Base-by-base conservation (phyloP, 2,329 filamentous ascomycete genomes). In the Paraconiothyrium sp. region DNA sequence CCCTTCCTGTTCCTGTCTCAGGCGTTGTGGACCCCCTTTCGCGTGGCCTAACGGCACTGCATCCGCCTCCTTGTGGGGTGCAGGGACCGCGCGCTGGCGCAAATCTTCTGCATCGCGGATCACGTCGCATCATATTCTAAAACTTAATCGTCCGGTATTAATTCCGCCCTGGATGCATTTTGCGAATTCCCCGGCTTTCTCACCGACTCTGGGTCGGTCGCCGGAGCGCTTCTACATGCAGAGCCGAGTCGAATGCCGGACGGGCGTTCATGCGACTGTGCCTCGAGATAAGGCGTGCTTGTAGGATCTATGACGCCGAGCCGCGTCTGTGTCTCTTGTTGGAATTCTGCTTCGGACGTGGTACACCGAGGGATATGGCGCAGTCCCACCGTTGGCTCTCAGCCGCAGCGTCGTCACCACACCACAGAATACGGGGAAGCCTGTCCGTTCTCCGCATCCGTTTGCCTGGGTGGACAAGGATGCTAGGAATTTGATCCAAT, bases 41-140 rank as follows among this genome's bases (percentile, higher is more conserved):
- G 52, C 47, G 58, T 57, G 56, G 56, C 46, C 30, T 32, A 51
- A 51, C 57, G 57, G 57, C 46, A 54, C 22, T 50, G 55, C 55
- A 49, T 58, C 46, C 55, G 55, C 55, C 55, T 43, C 46, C 41
- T 30, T 56, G 54, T 48, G 54, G 54, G 54, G 54, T 56, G 54
- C 54, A 56, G 41, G 54, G 54, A n/a, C n/a, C 34, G 49, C 22
- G 16, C 39, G 8, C 24, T 44, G 54, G 54, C 43, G 1, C 82
- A 81, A 65, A 77, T 84, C 65, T 77, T 85, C 1, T 82, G 84
- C 71, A 81, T 81, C 1, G 69, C 82, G 5, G 69, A 84, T 55
- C 77, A 41, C 37, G 78, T 27, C 83, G 85, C 55, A 81, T 85
- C 14, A 79, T 87, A 27, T 54, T 62, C 2, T 66, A 54, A 47